Conservation (phyloP, 2,329 filamentous ascomycete species). For the Penicillium oxalicum region DNA sequence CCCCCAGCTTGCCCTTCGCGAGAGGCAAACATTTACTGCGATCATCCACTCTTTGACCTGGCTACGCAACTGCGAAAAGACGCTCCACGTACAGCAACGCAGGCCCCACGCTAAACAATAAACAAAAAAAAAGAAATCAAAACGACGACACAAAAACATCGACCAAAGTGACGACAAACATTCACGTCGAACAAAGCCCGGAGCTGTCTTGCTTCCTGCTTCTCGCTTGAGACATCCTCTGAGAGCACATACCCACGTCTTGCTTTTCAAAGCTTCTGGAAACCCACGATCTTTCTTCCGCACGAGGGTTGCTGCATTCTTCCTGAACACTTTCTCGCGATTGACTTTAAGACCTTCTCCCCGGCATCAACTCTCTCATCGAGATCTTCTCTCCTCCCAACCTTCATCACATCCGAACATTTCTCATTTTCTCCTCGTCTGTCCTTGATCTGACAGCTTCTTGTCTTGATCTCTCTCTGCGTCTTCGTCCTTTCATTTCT, state of each 20-base stretch:
- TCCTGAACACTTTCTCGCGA: constrained; percentile 6
- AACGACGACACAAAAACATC: too few species aligned
- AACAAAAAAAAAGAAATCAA: too few species aligned
- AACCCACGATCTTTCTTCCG: constrained; percentile 16
- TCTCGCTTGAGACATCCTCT: constrained; percentile 6
- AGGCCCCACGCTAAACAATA: too few species aligned
- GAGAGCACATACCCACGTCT: constrained; percentile 4
- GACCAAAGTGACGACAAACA: too few species aligned
- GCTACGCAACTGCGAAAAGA: too few species aligned
- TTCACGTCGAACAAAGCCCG: constrained; percentile 17
- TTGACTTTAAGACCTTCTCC: not conserved
- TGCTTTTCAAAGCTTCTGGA: constrained; percentile 23
- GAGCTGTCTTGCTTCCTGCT: constrained; percentile 17
- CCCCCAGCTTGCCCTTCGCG: too few species aligned
- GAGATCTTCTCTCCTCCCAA: too few species aligned
- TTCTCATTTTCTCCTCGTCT: not conserved
- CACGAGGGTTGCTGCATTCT: constrained; percentile 9
- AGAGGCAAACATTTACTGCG: too few species aligned
- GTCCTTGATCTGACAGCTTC: not conserved
- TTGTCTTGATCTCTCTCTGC: constrained; percentile 4
- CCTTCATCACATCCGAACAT: not conserved
- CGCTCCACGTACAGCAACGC: too few species aligned
- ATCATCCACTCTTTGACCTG: too few species aligned
- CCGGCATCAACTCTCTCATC: too few species aligned
- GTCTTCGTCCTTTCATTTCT: constrained; percentile 7